These are phyloP conservation scores for Daldinia grandis DNA, from an alignment of 495 filamentous ascomycete species.

Conservation along the genomic window DNA sequence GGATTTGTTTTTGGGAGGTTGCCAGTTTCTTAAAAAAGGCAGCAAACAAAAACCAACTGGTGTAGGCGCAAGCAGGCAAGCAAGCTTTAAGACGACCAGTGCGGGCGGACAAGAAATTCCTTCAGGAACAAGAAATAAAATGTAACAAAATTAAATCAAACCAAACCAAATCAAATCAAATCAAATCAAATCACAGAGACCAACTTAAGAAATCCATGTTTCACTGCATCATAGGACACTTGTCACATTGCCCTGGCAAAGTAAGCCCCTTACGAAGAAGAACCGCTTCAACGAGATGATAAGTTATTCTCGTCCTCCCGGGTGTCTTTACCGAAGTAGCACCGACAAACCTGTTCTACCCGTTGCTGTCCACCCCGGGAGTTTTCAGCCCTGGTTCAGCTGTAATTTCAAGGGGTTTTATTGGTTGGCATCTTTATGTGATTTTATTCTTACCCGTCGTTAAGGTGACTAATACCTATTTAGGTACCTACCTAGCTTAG, in stretches of 20 bases:
- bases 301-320: conserved; percentile 13
- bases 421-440: background rate
- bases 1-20: background rate
- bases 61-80: background rate
- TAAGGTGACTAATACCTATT: too few relatives aligned
- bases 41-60: background rate
- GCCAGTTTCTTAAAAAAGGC: background rate
- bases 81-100: background rate
- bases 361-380: background rate
- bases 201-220: conserved; percentile 15
- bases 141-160: too few relatives aligned
- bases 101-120: background rate
- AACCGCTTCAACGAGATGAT: conserved; percentile 30
- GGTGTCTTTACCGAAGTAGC: conserved; percentile 32
- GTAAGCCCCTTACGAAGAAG: conserved; percentile 35
- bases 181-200: background rate
- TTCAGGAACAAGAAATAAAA: background rate
- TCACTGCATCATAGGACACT: conserved; percentile 30
- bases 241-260: conserved; percentile 28
- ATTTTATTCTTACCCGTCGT: background rate
- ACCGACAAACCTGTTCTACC: conserved; percentile 29
- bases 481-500: too few relatives aligned
- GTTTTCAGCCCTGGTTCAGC: conserved; percentile 2
- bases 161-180: too few relatives aligned
- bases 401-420: background rate